Evolutionary conservation across 805 yeast species (phyloP), one percentile per base, ranked within the genome.

Genomic region (Ogataea allantospora): DNA sequence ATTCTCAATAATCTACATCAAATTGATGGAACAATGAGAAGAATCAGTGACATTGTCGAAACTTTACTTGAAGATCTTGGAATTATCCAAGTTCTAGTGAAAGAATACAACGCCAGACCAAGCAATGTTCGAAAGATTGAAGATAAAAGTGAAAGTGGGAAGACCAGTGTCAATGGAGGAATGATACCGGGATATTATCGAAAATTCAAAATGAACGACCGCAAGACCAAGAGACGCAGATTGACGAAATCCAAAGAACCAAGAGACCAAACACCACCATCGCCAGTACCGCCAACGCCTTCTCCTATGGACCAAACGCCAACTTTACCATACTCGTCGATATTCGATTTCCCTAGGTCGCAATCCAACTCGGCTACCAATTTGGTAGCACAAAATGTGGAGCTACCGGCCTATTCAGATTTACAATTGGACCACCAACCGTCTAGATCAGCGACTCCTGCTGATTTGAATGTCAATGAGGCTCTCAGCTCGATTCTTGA

Each of bases 51-150:
- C 44, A 64, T 69, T 12, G 59, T 66, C 19, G 69, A 67, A 37
- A 67, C 71, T 2, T 48, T 70, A 14, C 48, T 65, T 21, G 64
- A 63, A 30, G 75, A 70, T 48, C 48, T 70, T 9, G 73, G 73
- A 23, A 58, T 68, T 15, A 57, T 59, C 34, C 52, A 54, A 19
- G 37, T 55, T 3, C 38, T 62, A 11, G 62, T 57, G 12, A 47
- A 43, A 17, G 58, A 57, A n/a, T 61, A 42, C 31, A 35, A 45
- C 35, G 62, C 63, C 5, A 43, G 52, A 6, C 47, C 56, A 16
- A 58, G 63, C 31, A 58, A 47, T 40, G 64, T 53, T 9, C 49
- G 50, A 30, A 53, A 53, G 19, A 58, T 56, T 30, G 63, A 57
- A 30, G 56, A 48, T 30, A 48, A 43, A 30, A 48, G 45, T 25